Conservation (phyloP, 352 stramenopile genomes). For the Globisporangium takayamanum region DNA sequence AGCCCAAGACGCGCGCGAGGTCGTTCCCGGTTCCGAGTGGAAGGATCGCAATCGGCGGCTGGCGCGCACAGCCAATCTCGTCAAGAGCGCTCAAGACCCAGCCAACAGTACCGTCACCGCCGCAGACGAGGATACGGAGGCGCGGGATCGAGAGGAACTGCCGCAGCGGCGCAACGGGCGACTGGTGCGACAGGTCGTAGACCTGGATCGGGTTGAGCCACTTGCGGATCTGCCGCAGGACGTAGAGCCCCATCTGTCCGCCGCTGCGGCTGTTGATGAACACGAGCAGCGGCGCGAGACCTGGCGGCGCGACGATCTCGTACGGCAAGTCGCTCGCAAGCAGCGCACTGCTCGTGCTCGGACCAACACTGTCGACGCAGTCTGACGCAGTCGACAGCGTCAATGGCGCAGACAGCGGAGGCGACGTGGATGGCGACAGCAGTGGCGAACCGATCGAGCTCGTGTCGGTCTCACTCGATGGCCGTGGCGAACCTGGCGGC, state of each 20-base stretch:
- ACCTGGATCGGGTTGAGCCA: constrained; percentile 96
- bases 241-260: constrained; percentile 88
- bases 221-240: constrained; percentile 89
- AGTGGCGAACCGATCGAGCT: constrained; percentile 5
- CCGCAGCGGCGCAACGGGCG: constrained; percentile 86
- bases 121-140: constrained; percentile 92
- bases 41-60: constrained; percentile 92
- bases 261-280: constrained; percentile 96
- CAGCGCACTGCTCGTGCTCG: background rate
- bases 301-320: constrained; percentile 41
- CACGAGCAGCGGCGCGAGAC: constrained; percentile 65
- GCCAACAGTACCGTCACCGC: constrained; percentile 92
- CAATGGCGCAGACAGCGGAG: background rate
- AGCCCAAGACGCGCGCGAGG: constrained; percentile 88
- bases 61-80: constrained; percentile 45
- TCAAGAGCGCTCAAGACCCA: constrained; percentile 86
- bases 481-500: constrained; percentile 4
- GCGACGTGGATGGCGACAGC: constrained; percentile 3
- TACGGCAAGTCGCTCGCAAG: constrained; percentile 32
- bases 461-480: constrained; percentile 5
- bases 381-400: background rate
- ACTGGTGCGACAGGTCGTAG: constrained; percentile 91
- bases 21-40: constrained; percentile 96
- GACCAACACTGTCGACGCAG: background rate
- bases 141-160: constrained; percentile 86